phyloP scores from a whole-genome alignment of 2,329 filamentous ascomycete species.

The Colletotrichum destructivum region DNA sequence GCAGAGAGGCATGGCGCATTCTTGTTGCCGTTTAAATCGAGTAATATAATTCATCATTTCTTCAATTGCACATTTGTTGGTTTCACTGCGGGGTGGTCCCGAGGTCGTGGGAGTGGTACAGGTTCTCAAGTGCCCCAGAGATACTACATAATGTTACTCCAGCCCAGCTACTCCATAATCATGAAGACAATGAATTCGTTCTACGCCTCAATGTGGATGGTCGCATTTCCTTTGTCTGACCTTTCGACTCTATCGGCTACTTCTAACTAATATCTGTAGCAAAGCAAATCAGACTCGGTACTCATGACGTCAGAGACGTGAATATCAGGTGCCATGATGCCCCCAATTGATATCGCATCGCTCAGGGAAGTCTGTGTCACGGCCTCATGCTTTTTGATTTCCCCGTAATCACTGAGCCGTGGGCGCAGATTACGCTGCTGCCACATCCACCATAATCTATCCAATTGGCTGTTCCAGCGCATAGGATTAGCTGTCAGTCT shows the following conservation, averaged over 20 bases:
- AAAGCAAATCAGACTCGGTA: constrained; percentile 7
- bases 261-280: constrained; percentile 11
- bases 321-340: background rate
- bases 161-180: too few species aligned
- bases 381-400: background rate
- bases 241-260: background rate
- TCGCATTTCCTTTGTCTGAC: background rate
- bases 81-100: too few species aligned
- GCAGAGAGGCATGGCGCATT: too few species aligned
- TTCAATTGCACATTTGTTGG: too few species aligned
- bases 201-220: background rate
- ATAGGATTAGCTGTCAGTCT: background rate
- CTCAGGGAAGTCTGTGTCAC: background rate
- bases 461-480: background rate
- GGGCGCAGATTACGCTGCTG: background rate
- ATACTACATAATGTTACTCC: too few species aligned
- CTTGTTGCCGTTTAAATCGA: too few species aligned
- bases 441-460: constrained; percentile 11
- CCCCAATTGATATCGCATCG: constrained; percentile 7
- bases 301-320: constrained; percentile 4
- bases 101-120: too few species aligned
- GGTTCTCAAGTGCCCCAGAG: too few species aligned
- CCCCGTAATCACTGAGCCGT: background rate
- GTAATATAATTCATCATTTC: too few species aligned
- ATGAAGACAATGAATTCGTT: background rate